phyloP scores from a whole-genome alignment of 2,329 filamentous ascomycete genomes.

The Podosphaera xanthii region DNA sequence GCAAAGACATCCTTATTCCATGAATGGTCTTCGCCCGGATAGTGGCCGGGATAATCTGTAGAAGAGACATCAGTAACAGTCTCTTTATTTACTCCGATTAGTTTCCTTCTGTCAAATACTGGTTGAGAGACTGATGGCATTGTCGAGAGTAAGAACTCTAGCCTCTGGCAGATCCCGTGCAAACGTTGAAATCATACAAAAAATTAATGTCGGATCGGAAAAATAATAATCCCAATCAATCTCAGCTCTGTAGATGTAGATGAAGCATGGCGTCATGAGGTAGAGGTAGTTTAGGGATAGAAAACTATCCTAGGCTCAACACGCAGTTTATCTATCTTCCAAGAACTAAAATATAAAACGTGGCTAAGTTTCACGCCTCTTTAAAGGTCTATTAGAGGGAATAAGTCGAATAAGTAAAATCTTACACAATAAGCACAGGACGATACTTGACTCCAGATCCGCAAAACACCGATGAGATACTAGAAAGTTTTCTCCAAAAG shows the following conservation, averaged over 20 bases:
- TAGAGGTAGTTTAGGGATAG: background rate
- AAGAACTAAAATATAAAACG: too few relatives aligned
- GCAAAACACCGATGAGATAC: background rate
- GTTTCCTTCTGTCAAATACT: constrained; percentile 38
- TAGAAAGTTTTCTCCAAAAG: background rate
- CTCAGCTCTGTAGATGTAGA: background rate
- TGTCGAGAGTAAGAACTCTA: background rate
- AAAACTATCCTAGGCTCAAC: too few relatives aligned
- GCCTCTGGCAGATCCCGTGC: constrained; percentile 17
- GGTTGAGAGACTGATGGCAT: constrained; percentile 22
- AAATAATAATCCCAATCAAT: background rate
- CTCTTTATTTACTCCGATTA: constrained; percentile 68
- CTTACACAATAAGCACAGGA: background rate
- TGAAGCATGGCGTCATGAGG: background rate
- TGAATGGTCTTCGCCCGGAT: constrained; percentile 58
- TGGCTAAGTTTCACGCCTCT: too few relatives aligned
- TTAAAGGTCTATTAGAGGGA: too few relatives aligned
- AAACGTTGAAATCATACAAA: constrained; percentile 16
- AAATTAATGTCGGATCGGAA: background rate
- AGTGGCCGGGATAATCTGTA: constrained; percentile 57
- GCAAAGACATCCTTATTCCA: constrained; percentile 59
- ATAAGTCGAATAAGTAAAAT: too few relatives aligned
- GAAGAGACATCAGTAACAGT: constrained; percentile 76
- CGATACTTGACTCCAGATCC: background rate
- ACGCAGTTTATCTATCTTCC: too few relatives aligned